Conservation (phyloP, 2,329 filamentous ascomycete species). For the Zasmidium angulare region DNA sequence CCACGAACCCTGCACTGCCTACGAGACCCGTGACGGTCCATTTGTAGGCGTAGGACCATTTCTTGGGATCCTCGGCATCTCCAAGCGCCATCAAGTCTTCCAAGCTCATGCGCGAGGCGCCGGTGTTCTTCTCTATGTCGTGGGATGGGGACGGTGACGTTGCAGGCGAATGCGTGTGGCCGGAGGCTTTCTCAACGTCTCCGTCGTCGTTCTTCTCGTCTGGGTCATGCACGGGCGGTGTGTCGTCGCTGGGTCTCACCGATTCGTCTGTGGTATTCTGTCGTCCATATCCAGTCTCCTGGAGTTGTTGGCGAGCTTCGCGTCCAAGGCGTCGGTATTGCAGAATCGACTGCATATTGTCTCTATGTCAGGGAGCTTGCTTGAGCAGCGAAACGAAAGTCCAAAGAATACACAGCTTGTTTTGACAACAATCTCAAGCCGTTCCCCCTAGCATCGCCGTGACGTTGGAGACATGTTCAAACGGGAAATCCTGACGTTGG, state of each 20-base stretch:
- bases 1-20: constrained; percentile 6
- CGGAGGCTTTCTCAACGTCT: not conserved
- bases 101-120: not conserved
- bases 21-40: constrained; percentile 7
- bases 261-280: not conserved
- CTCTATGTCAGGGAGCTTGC: too few relatives aligned
- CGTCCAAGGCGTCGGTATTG: not conserved
- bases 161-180: not conserved
- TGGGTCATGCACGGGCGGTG: not conserved
- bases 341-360: constrained; percentile 1
- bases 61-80: constrained; percentile 2
- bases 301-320: not conserved
- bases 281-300: not conserved
- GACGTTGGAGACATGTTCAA: not conserved
- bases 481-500: not conserved
- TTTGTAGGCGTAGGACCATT: constrained; percentile 9
- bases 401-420: too few relatives aligned
- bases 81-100: not conserved
- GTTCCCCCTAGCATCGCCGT: too few relatives aligned
- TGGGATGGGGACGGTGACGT: not conserved
- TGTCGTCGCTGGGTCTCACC: not conserved
- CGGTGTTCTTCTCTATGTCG: not conserved
- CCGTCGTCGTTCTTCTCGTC: not conserved
- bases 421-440: too few relatives aligned
- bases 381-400: too few relatives aligned